These are phyloP conservation scores for Aspergillus versicolor DNA, from an alignment of 2,329 filamentous ascomycete species.

Conservation along the genomic window DNA sequence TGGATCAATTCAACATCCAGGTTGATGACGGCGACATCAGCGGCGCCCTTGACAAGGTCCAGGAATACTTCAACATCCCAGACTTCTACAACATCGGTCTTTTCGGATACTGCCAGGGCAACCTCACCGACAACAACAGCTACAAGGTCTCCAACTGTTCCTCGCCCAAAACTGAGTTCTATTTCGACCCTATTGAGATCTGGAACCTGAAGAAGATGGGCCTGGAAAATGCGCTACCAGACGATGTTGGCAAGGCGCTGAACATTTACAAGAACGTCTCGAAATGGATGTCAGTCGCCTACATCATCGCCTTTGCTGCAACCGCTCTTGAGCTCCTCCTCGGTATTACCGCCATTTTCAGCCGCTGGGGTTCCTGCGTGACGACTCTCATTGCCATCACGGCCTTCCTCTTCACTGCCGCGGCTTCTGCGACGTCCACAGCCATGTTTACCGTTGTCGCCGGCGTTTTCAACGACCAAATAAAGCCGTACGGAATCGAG, in stretches of 20 bases:
- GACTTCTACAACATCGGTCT: slow-evolving; percentile 79
- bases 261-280: slow-evolving; percentile 71
- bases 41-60: slow-evolving; percentile 35
- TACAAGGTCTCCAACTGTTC: slow-evolving; percentile 63
- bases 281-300: slow-evolving; percentile 81
- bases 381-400: slow-evolving; percentile 72
- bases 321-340: slow-evolving; percentile 72
- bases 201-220: slow-evolving; percentile 60
- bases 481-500: slow-evolving; percentile 70
- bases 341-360: slow-evolving; percentile 81
- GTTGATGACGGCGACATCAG: slow-evolving; percentile 39
- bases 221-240: slow-evolving; percentile 64
- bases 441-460: slow-evolving; percentile 70
- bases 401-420: slow-evolving; percentile 58
- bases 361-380: slow-evolving; percentile 74
- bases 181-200: slow-evolving; percentile 67
- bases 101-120: slow-evolving; percentile 80
- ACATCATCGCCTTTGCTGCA: slow-evolving; percentile 69
- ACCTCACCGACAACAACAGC: slow-evolving; percentile 54
- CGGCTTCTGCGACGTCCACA: slow-evolving; percentile 71
- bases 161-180: slow-evolving; percentile 72
- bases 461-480: slow-evolving; percentile 64
- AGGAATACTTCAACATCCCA: slow-evolving; percentile 58
- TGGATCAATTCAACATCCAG: slow-evolving; percentile 36
- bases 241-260: slow-evolving; percentile 65